phyloP scores from a whole-genome alignment of 192 early-diverging fungal genomes.

The Coemansia asiatica region DNA sequence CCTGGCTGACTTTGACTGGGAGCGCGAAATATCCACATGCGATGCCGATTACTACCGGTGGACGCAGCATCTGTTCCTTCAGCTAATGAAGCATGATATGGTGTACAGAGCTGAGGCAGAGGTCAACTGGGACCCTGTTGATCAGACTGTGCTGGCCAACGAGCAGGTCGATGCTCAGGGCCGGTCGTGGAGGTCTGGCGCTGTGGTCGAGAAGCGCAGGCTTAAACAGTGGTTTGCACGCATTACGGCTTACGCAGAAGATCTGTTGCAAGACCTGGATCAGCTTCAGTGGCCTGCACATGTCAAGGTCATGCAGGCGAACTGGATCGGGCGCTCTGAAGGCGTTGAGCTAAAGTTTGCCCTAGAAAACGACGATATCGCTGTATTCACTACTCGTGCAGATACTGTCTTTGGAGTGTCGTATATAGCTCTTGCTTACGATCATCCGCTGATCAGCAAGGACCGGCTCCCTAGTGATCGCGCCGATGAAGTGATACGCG shows the following conservation, averaged over 20 bases:
- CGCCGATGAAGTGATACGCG: constrained; percentile 15
- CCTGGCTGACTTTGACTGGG: constrained; percentile 88
- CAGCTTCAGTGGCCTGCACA: constrained; percentile 82
- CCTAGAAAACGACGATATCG: constrained; percentile 29
- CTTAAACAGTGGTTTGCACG: constrained; percentile 93
- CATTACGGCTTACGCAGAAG: constrained; percentile 82
- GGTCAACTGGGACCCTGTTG: constrained; percentile 98
- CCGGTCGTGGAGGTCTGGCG: constrained; percentile 88
- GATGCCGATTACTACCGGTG: constrained; percentile 87
- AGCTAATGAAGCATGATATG: constrained; percentile 72
- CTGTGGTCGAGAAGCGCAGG: constrained; percentile 79
- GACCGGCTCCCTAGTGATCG: constrained; percentile 16
- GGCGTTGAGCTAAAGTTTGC: constrained; percentile 73
- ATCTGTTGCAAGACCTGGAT: constrained; percentile 75
- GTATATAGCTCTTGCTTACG: constrained; percentile 66
- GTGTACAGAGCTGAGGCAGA: constrained; percentile 86
- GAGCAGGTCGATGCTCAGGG: constrained; percentile 92
- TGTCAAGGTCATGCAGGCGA: constrained; percentile 84
- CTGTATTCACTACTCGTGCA: constrained; percentile 77
- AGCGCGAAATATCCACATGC: constrained; percentile 83
- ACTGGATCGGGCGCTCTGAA: constrained; percentile 90
- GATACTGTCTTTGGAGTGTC: constrained; percentile 77
- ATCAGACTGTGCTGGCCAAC: constrained; percentile 93
- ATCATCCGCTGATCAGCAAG: constrained; percentile 59
- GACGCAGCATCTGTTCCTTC: constrained; percentile 90